Percentiles rank a stretch among this genome's conserved stretches.
phyloP scores from a whole-genome alignment of 2,329 filamentous ascomycete genomes.

The Aspergillus tubingensis region DNA sequence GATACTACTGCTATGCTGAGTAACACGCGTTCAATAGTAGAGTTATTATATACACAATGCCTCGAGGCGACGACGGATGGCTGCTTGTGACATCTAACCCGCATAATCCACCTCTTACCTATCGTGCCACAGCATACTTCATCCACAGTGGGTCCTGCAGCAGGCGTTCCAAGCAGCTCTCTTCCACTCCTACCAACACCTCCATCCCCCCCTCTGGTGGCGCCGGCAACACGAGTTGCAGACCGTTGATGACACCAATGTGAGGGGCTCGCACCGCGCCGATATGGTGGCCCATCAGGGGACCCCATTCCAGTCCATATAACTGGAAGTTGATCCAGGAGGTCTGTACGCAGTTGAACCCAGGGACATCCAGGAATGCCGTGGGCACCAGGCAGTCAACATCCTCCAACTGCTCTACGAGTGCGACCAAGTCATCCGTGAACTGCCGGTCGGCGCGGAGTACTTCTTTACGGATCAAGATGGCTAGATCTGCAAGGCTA shows the following conservation, averaged over 20 bases:
- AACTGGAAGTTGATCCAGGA: conserved; percentile 39
- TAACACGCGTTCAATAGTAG: too few species aligned
- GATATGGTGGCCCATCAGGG: conserved; percentile 30
- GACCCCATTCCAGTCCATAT: conserved; percentile 39
- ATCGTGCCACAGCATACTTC: conserved; percentile 24
- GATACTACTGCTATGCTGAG: too few species aligned
- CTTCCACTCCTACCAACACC: conserved; percentile 37
- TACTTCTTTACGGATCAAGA: conserved; percentile 38
- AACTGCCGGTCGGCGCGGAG: conserved; percentile 34
- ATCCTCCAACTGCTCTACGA: conserved; percentile 36
- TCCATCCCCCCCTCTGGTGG: conserved; percentile 38
- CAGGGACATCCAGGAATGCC: conserved; percentile 41
- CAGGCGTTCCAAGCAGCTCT: conserved; percentile 29
- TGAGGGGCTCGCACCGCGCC: conserved; percentile 35
- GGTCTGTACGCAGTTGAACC: conserved; percentile 36
- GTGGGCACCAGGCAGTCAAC: conserved; percentile 35
- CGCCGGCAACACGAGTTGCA: conserved; percentile 34
- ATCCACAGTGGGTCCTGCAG: conserved; percentile 34
- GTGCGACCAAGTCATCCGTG: conserved; percentile 29
- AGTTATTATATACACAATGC: too few species aligned
- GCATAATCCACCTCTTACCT: neutral
- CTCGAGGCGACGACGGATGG: neutral
- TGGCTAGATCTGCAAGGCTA: conserved; percentile 38
- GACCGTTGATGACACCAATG: conserved; percentile 37
- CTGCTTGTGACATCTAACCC: too few species aligned